Conservation (phyloP, 2,329 filamentous ascomycete genomes). For the Monosporascus sp. region DNA sequence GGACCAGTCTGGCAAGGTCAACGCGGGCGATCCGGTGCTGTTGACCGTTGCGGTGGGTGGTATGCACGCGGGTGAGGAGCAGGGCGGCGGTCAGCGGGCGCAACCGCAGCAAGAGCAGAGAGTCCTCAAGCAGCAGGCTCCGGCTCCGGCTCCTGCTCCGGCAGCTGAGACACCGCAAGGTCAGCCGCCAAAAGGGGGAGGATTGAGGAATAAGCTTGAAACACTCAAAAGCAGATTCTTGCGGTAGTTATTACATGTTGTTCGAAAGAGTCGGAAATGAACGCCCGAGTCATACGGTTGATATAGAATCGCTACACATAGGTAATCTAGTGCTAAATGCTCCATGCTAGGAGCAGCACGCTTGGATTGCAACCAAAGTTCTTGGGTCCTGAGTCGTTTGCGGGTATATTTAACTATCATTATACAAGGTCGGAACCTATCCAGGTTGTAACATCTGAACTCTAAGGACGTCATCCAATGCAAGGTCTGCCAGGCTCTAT, state of each 20-base stretch:
- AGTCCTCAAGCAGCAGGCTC: too few species aligned
- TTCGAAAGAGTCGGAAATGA: not conserved
- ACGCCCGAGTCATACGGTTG: not conserved
- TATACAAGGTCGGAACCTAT: not conserved
- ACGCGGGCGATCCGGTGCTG: slow-evolving; percentile 41
- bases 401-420: not conserved
- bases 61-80: slow-evolving; percentile 7
- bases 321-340: too few species aligned
- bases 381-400: not conserved
- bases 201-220: not conserved
- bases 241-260: not conserved
- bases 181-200: not conserved
- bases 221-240: not conserved
- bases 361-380: not conserved
- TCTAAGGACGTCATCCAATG: not conserved
- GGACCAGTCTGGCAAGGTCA: slow-evolving; percentile 52
- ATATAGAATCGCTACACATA: too few species aligned
- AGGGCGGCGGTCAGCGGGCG: too few species aligned
- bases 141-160: not conserved
- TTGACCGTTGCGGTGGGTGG: slow-evolving; percentile 49
- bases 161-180: not conserved
- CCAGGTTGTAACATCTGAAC: not conserved
- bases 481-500: not conserved
- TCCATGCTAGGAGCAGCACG: too few species aligned
- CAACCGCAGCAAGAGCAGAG: too few species aligned